Conservation (phyloP, 768 basidiomycete genomes). For the Xanthoconium stramineum region DNA sequence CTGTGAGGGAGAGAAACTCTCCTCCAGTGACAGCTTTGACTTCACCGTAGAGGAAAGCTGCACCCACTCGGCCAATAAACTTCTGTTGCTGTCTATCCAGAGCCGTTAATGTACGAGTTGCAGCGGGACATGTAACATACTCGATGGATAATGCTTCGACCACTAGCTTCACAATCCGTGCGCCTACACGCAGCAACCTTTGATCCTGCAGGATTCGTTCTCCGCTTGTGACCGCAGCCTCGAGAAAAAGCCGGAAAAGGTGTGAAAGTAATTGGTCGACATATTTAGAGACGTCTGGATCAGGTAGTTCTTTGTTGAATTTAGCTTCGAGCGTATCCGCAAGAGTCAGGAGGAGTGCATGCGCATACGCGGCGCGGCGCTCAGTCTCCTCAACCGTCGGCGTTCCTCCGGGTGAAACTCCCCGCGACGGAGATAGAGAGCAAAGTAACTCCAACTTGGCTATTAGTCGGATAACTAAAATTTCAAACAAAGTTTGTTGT, state of each 20-base stretch:
- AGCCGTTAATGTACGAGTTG: background rate
- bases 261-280: constrained; percentile 71
- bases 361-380: constrained; percentile 76
- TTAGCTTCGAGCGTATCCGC: constrained; percentile 57
- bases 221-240: constrained; percentile 32
- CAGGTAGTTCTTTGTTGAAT: constrained; percentile 39
- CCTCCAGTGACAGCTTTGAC: constrained; percentile 53
- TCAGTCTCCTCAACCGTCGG: constrained; percentile 43
- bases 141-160: constrained; percentile 57
- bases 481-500: constrained; percentile 78
- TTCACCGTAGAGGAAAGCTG: constrained; percentile 42
- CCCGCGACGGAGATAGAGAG: constrained; percentile 25
- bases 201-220: constrained; percentile 36
- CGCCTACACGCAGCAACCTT: constrained; percentile 41
- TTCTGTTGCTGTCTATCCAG: constrained; percentile 53
- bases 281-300: constrained; percentile 78
- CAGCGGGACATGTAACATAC: constrained; percentile 46
- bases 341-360: constrained; percentile 74
- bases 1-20: constrained; percentile 38
- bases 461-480: constrained; percentile 69
- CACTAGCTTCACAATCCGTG: constrained; percentile 64
- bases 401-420: background rate
- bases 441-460: constrained; percentile 76
- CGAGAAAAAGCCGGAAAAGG: constrained; percentile 64
- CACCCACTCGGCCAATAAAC: constrained; percentile 44